Percentiles rank a stretch among this genome's conserved stretches.
phyloP scores from a whole-genome alignment of 768 basidiomycete genomes.

The Suillus luteus region DNA sequence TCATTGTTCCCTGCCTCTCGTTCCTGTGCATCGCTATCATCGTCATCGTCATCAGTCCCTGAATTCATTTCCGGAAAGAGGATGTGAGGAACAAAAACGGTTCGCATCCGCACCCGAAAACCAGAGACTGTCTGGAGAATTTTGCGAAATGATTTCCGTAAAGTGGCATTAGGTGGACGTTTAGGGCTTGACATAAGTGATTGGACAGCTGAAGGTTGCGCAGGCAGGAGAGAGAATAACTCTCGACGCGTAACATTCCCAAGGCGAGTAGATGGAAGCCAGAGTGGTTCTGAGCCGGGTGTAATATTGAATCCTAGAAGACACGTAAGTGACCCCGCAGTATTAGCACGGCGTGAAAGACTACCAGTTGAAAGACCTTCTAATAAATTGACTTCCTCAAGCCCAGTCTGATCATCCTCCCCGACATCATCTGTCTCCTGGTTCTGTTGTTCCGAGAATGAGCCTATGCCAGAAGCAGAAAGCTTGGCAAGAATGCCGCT shows the following conservation, averaged over 20 bases:
- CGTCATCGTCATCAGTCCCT: conserved; percentile 31
- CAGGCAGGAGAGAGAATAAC: conserved; percentile 61
- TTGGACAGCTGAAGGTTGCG: conserved; percentile 40
- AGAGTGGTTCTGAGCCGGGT: conserved; percentile 37
- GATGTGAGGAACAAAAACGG: conserved; percentile 86
- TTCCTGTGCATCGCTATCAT: conserved; percentile 38
- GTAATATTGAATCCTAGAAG: conserved; percentile 48
- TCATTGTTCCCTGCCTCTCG: conserved; percentile 75
- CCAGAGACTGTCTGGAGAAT: conserved; percentile 79
- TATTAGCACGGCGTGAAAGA: conserved; percentile 17
- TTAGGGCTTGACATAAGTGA: conserved; percentile 47
- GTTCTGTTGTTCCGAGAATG: neutral
- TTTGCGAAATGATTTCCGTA: conserved; percentile 86
- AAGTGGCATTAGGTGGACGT: conserved; percentile 58
- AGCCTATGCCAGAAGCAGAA: conserved; percentile 11
- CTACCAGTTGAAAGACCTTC: conserved; percentile 68
- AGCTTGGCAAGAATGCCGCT: conserved; percentile 20
- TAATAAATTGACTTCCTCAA: conserved; percentile 70
- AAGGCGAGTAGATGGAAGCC: conserved; percentile 70
- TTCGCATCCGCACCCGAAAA: conserved; percentile 91
- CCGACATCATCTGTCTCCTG: conserved; percentile 30
- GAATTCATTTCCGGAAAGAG: conserved; percentile 51
- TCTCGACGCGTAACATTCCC: conserved; percentile 68
- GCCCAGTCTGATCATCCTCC: conserved; percentile 44
- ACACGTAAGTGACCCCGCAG: neutral